A percentile compares a stretch with the other conserved stretches of the same genome.
These are phyloP conservation scores for Populus ilicifolia DNA, from an alignment of 345 rosid species.

Conservation along the genomic window DNA sequence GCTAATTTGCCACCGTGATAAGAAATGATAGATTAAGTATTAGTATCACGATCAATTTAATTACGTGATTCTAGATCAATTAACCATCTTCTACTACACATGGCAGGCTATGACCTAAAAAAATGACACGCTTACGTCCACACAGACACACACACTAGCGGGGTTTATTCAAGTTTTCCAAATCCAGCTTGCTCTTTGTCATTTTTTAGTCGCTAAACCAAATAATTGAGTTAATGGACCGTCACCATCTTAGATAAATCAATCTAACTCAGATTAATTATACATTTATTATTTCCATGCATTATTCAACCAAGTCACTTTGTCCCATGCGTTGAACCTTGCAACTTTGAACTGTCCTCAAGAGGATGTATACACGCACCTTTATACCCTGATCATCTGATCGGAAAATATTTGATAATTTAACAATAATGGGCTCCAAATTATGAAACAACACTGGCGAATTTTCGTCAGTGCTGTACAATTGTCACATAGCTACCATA, in stretches of 20 bases:
- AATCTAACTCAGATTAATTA: background rate
- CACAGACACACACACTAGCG: too few relatives aligned
- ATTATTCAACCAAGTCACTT: background rate
- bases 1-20: background rate
- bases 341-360: conserved; percentile 3
- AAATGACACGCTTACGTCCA: background rate
- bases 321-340: conserved; percentile 3
- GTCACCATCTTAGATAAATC: background rate
- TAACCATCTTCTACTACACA: background rate
- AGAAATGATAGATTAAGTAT: background rate
- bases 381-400: background rate
- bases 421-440: background rate
- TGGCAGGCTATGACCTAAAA: background rate
- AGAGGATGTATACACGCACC: background rate
- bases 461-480: background rate
- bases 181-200: conserved; percentile 9
- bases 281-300: background rate
- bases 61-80: background rate
- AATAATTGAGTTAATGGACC: conserved; percentile 11
- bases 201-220: background rate
- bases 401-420: background rate
- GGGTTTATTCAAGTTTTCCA: background rate
- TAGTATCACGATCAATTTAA: background rate
- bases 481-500: background rate
- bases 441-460: background rate